Conservation (phyloP, 441 rosid species). For the Hura crepitans region DNA sequence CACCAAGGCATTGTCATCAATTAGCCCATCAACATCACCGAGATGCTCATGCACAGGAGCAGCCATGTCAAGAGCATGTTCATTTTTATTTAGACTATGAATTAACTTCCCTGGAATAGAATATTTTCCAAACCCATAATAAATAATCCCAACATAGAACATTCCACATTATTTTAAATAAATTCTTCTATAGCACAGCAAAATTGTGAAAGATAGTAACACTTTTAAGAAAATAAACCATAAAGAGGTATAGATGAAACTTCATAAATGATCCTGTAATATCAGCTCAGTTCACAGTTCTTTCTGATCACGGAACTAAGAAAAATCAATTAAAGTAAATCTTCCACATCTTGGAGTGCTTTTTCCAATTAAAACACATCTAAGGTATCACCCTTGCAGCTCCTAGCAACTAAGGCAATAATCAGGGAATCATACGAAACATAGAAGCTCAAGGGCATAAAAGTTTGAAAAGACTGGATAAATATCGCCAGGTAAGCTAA, state of each 20-base stretch:
- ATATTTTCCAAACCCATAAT: slow-evolving; percentile 10
- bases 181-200: neutral
- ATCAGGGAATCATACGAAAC: neutral
- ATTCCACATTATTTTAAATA: neutral
- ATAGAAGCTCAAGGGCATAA: neutral
- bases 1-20: slow-evolving; percentile 37
- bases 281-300: neutral
- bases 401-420: neutral
- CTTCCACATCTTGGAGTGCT: neutral
- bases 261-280: neutral
- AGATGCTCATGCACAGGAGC: slow-evolving; percentile 62
- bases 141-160: slow-evolving; percentile 11
- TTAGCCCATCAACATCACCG: slow-evolving; percentile 37
- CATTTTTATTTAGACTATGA: slow-evolving; percentile 79
- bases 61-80: slow-evolving; percentile 86
- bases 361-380: neutral
- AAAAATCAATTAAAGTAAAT: neutral
- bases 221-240: neutral
- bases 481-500: neutral
- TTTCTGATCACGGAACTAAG: neutral
- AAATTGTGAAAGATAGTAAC: neutral
- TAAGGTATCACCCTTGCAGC: neutral
- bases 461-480: slow-evolving; percentile 6
- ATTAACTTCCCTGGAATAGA: slow-evolving; percentile 62
- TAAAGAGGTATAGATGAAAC: neutral